A percentile compares a stretch with the other conserved stretches of the same genome.
phyloP scores from a whole-genome alignment of 768 basidiomycete genomes.

The Mrakia hoshinonis region DNA sequence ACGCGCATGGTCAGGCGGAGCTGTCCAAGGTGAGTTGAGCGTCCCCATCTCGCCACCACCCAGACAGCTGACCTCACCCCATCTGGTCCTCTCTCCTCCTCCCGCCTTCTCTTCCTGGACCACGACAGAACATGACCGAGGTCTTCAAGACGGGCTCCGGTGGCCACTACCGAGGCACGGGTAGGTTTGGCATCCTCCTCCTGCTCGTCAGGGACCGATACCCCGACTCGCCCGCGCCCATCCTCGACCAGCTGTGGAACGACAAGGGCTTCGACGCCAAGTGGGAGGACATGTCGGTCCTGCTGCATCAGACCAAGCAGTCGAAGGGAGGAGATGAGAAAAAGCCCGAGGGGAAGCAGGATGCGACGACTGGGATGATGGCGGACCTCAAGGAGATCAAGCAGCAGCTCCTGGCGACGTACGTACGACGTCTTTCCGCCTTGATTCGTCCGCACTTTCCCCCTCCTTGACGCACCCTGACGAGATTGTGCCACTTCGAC shows the following conservation, averaged over 20 bases:
- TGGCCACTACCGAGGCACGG: not conserved
- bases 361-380: no score
- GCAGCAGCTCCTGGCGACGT: no score
- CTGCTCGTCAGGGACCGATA: not conserved
- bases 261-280: not conserved
- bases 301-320: not conserved
- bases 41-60: no score
- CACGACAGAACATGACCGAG: not conserved
- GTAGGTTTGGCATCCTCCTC: not conserved
- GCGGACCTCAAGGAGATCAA: no score
- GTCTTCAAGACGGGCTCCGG: not conserved
- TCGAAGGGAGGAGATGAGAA: not conserved
- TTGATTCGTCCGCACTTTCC: no score
- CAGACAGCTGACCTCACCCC: no score
- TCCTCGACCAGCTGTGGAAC: not conserved
- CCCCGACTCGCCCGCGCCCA: not conserved
- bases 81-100: not conserved
- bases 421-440: no score
- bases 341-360: no score
- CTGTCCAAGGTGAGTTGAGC: not conserved
- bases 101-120: not conserved
- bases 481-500: no score
- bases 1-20: no score
- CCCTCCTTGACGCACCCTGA: no score
- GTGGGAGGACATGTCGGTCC: not conserved